These are phyloP conservation scores for Phaeosphaeriaceae sp. DNA, from an alignment of 2,329 filamentous ascomycete species.

Conservation along the genomic window DNA sequence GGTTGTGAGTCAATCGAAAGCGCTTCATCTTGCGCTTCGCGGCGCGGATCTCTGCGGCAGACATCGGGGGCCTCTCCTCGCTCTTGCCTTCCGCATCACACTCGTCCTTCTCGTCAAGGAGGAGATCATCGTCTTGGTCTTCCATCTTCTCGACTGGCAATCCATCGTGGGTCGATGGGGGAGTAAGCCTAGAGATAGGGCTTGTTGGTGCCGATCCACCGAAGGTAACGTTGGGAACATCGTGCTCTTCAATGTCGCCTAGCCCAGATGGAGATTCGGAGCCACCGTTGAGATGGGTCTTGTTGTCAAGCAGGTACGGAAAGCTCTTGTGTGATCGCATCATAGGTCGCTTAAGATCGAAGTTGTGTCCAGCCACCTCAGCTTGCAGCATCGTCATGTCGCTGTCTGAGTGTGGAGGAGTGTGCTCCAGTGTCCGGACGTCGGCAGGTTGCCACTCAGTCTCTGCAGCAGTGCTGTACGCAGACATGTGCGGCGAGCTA, in stretches of 20 bases:
- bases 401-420: constrained; percentile 43
- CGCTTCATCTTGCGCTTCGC: constrained; percentile 72
- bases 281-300: constrained; percentile 36
- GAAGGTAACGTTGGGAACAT: constrained; percentile 47
- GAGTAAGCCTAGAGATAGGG: constrained; percentile 55
- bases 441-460: constrained; percentile 54
- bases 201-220: constrained; percentile 56
- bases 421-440: constrained; percentile 44
- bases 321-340: constrained; percentile 55
- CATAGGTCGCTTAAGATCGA: constrained; percentile 48
- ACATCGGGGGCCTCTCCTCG: constrained; percentile 50
- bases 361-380: constrained; percentile 45
- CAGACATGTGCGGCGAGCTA: constrained; percentile 60
- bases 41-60: constrained; percentile 57
- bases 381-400: constrained; percentile 50
- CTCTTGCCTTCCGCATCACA: constrained; percentile 38
- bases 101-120: constrained; percentile 52
- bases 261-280: constrained; percentile 40
- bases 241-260: constrained; percentile 45
- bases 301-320: constrained; percentile 51
- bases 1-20: constrained; percentile 90
- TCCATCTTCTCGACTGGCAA: constrained; percentile 49
- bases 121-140: constrained; percentile 47
- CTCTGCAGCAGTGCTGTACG: constrained; percentile 52
- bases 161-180: constrained; percentile 50